Evolutionary conservation across 1,284 basidiomycete genomes (phyloP).

Genomic region (Cryptococcus sp.): DNA sequence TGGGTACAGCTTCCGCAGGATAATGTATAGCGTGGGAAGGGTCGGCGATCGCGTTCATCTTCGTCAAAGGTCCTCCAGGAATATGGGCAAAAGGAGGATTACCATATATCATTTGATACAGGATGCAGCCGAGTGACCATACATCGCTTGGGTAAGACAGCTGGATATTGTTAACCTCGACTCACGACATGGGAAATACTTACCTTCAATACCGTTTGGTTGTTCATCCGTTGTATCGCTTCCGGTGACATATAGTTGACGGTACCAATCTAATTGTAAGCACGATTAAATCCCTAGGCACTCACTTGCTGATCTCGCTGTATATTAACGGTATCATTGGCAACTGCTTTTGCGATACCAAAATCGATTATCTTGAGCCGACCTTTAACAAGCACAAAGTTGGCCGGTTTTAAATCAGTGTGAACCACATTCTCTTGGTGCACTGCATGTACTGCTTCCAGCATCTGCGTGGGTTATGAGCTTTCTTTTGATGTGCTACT

Average conservation of each 20-base stretch:
- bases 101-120: constrained; percentile 95
- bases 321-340: constrained; percentile 95
- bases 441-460: constrained; percentile 90
- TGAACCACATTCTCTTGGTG: constrained; percentile 96
- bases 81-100: constrained; percentile 84
- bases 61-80: constrained; percentile 63
- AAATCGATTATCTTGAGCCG: constrained; percentile 94
- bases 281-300: background rate
- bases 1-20: constrained; percentile 45
- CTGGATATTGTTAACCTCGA: constrained; percentile 7
- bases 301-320: constrained; percentile 83
- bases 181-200: constrained; percentile 1
- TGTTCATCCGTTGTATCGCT: constrained; percentile 63
- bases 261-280: constrained; percentile 66
- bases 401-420: constrained; percentile 92
- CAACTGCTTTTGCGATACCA: constrained; percentile 93
- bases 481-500: constrained; percentile 14
- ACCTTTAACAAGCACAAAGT: constrained; percentile 89
- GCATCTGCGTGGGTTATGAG: constrained; percentile 66
- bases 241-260: constrained; percentile 97
- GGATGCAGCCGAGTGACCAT: constrained; percentile 96
- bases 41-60: constrained; percentile 54
- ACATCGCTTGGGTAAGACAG: constrained; percentile 70
- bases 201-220: constrained; percentile 46
- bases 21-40: constrained; percentile 50